These are phyloP conservation scores for Babesia bovis DNA, from an alignment of 169 alveolate genomes.

Conservation along the genomic window DNA sequence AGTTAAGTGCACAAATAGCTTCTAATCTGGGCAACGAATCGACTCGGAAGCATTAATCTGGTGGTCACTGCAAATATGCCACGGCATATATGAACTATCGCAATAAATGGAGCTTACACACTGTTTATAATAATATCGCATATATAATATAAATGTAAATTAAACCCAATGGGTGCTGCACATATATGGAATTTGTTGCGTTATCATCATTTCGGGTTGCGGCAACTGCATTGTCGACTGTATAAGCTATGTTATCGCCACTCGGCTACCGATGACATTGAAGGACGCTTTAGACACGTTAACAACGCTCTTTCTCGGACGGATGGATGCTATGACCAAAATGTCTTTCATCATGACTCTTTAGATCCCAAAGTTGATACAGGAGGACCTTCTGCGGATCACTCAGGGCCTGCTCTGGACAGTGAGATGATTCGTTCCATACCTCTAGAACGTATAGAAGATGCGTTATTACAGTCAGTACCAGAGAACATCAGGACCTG, in stretches of 20 bases:
- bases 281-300: conserved; percentile 48
- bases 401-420: background rate
- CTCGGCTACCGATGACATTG: conserved; percentile 17
- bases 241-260: conserved; percentile 1
- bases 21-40: too few relatives aligned
- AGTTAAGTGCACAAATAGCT: conserved; percentile 9
- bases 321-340: background rate
- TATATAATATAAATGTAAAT: too few relatives aligned
- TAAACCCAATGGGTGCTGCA: background rate
- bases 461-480: conserved; percentile 56
- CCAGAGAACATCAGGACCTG: conserved; percentile 45
- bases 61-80: too few relatives aligned
- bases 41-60: too few relatives aligned
- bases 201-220: background rate
- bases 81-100: too few relatives aligned
- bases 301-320: conserved; percentile 7
- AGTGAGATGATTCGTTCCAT: background rate
- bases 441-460: conserved; percentile 48
- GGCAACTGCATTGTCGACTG: background rate
- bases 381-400: background rate
- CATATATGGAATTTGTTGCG: background rate
- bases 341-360: background rate
- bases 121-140: too few relatives aligned
- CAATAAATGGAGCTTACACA: too few relatives aligned
- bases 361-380: background rate